phyloP scores from a whole-genome alignment of 169 alveolate genomes.

The Cyclospora cayetanensis region DNA sequence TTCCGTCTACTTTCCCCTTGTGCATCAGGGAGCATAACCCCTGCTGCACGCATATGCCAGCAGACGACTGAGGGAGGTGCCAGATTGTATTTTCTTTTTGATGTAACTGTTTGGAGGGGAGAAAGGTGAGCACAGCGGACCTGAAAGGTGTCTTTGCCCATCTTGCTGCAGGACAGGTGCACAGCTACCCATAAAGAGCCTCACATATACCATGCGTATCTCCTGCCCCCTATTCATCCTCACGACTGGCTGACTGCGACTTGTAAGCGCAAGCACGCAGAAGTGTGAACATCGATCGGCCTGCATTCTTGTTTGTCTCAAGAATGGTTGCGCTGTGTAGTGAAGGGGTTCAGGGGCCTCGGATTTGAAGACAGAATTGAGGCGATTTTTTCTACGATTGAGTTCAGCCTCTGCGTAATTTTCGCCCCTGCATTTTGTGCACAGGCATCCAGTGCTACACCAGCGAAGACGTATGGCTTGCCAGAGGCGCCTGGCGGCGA shows the following conservation, averaged over 20 bases:
- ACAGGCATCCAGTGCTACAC: slow-evolving; percentile 73
- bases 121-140: background rate
- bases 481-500: slow-evolving; percentile 66
- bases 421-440: too few relatives aligned
- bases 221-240: slow-evolving; percentile 64
- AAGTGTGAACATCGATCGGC: background rate
- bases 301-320: background rate
- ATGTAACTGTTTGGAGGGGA: too few relatives aligned
- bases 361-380: too few relatives aligned
- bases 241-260: slow-evolving; percentile 60
- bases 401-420: too few relatives aligned
- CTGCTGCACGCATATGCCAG: background rate
- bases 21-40: background rate
- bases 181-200: slow-evolving; percentile 1
- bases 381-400: too few relatives aligned
- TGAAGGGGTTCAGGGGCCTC: too few relatives aligned
- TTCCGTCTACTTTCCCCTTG: background rate
- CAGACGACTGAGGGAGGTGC: background rate
- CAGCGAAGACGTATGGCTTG: slow-evolving; percentile 69
- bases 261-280: slow-evolving; percentile 8
- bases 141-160: background rate
- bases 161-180: slow-evolving; percentile 16
- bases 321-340: too few relatives aligned
- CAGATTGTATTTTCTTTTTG: too few relatives aligned
- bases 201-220: slow-evolving; percentile 64